These are phyloP conservation scores for Yamadazyma friedrichii DNA, from an alignment of 1,139 yeast species.

Conservation along the genomic window DNA sequence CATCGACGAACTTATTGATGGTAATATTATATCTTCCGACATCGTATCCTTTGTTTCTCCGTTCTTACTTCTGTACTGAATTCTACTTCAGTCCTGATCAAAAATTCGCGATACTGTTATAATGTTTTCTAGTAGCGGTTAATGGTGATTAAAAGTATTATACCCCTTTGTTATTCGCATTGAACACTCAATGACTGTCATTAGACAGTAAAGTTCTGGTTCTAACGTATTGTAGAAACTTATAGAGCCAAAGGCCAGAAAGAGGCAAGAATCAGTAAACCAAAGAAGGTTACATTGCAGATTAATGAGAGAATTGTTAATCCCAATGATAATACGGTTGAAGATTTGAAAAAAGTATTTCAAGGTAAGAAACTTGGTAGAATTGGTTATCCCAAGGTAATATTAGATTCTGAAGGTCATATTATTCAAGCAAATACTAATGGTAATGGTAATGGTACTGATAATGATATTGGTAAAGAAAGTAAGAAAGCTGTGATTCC, in stretches of 20 bases:
- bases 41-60: constrained; percentile 13
- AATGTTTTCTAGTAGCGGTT: not conserved
- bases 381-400: not conserved
- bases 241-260: not conserved
- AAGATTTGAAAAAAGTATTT: constrained; percentile 18
- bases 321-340: constrained; percentile 17
- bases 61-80: not conserved
- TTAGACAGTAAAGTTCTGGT: not conserved
- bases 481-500: not conserved
- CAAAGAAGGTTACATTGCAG: constrained; percentile 7
- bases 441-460: not conserved
- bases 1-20: constrained; percentile 34
- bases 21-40: constrained; percentile 38
- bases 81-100: no score
- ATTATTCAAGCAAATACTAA: not conserved
- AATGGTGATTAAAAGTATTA: constrained; percentile 8
- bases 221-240: not conserved
- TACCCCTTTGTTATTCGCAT: constrained; percentile 1
- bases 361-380: constrained; percentile 2
- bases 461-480: not conserved
- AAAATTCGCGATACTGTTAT: no score
- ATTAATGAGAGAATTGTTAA: constrained; percentile 10
- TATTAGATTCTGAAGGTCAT: not conserved
- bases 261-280: not conserved
- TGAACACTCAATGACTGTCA: not conserved